phyloP scores from a whole-genome alignment of 768 basidiomycete genomes.

The Fomitopsis serialis region DNA sequence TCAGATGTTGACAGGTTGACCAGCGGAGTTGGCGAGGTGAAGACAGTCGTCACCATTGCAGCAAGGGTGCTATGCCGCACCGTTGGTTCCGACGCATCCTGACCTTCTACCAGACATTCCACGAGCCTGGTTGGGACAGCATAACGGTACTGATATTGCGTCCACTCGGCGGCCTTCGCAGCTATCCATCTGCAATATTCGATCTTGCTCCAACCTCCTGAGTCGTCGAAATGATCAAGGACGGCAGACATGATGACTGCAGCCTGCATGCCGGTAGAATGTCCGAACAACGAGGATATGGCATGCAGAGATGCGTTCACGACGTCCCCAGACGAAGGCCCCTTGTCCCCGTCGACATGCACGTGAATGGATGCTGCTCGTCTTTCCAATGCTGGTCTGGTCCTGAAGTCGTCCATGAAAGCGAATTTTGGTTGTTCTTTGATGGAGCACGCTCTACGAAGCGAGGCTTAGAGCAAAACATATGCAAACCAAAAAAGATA shows the following conservation, averaged over 20 bases:
- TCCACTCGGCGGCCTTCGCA: slow-evolving; percentile 75
- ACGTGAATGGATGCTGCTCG: slow-evolving; percentile 86
- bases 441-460: slow-evolving; percentile 48
- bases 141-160: slow-evolving; percentile 91
- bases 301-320: slow-evolving; percentile 69
- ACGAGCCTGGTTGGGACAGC: slow-evolving; percentile 82
- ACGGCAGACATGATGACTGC: slow-evolving; percentile 66
- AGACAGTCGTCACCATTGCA: slow-evolving; percentile 78
- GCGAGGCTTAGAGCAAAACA: neutral
- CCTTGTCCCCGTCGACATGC: slow-evolving; percentile 84
- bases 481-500: slow-evolving; percentile 10
- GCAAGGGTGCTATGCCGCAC: slow-evolving; percentile 57
- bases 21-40: slow-evolving; percentile 76
- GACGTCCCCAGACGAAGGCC: slow-evolving; percentile 71
- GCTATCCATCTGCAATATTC: slow-evolving; percentile 83
- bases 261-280: slow-evolving; percentile 74
- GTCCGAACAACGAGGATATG: slow-evolving; percentile 64
- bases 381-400: slow-evolving; percentile 71
- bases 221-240: slow-evolving; percentile 60
- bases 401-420: slow-evolving; percentile 81
- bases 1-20: slow-evolving; percentile 91
- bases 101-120: slow-evolving; percentile 64
- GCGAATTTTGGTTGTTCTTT: slow-evolving; percentile 70
- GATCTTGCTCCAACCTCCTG: slow-evolving; percentile 57
- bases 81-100: slow-evolving; percentile 43